Evolutionary conservation across 1,284 basidiomycete genomes (phyloP), one percentile per base, ranked within the genome.

Genomic region (Abortiporus biennis): DNA sequence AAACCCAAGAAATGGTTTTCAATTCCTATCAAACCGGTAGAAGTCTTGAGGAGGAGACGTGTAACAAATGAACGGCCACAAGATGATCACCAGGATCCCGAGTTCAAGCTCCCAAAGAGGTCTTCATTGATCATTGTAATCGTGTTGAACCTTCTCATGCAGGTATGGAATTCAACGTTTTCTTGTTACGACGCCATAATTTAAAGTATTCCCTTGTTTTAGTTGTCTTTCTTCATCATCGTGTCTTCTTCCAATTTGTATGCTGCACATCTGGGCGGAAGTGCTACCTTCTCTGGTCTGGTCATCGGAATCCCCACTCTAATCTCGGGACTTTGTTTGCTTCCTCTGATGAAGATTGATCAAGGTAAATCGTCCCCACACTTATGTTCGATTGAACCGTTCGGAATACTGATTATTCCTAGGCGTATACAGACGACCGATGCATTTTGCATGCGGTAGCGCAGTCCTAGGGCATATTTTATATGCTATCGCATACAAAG

Each of bases 221-320:
- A 84, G 81, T 57, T 80, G 4, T 75, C 78, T 0, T 84, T 84
- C 63, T 85, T 80, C 58, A 73, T 83, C 46, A 65, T 82, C 27
- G 76, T 85, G 2, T 78, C 83, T 1, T 80, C 83, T 0, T 75
- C 80, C 1, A 76, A 72, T 53, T 65, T 67, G 38, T 85, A 85
- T 53, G 75, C 79, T 0, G 66, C 75, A 45, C 66, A 74, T 51
- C 62, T 85, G 2, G 81, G 81, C 23, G 83, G 82, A 12, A 71
- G 64, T 9, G 66, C 79, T 11, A 80, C 77, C 0, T 85, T 85
- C 54, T 77, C 80, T 24, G 83, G 83, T 47, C 54, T 85, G 9
- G 70, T 76, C 15, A 81, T 85, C 45, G 83, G 83, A 52, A 81
- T 85, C 24, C 78, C 78, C 1, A 74, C 75, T 4, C 64, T 73